phyloP scores from a whole-genome alignment of 768 basidiomycete species.

The Russula ochroleuca region DNA sequence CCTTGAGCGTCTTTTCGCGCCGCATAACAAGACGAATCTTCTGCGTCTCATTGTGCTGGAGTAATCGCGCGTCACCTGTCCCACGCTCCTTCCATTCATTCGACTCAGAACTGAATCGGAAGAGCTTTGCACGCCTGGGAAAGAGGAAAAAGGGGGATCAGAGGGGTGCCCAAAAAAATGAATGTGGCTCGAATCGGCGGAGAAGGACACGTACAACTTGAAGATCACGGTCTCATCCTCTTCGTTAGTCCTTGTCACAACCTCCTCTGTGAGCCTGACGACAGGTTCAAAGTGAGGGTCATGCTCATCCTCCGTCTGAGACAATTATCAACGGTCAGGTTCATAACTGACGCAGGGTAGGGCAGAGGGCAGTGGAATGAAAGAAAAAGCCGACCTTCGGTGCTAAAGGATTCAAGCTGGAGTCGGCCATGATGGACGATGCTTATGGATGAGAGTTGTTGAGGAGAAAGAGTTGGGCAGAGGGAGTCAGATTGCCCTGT shows the following conservation, averaged over 20 bases:
- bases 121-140: constrained; percentile 92
- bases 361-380: not conserved
- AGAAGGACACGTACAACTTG: constrained; percentile 75
- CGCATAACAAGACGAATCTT: constrained; percentile 97
- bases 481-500: constrained; percentile 22
- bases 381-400: constrained; percentile 54
- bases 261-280: constrained; percentile 91
- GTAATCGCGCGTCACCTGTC: constrained; percentile 91
- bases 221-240: constrained; percentile 91
- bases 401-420: constrained; percentile 51
- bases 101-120: constrained; percentile 76
- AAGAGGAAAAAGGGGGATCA: constrained; percentile 6
- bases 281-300: constrained; percentile 95
- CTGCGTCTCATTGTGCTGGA: constrained; percentile 83
- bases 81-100: constrained; percentile 98
- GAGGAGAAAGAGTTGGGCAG: constrained; percentile 25
- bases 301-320: constrained; percentile 61
- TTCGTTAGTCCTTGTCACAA: constrained; percentile 92
- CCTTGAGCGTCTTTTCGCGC: constrained; percentile 99
- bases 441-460: constrained; percentile 20
- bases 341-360: not conserved
- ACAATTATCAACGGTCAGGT: constrained; percentile 26
- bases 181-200: constrained; percentile 21
- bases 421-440: constrained; percentile 26
- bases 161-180: constrained; percentile 13